phyloP scores from a whole-genome alignment of 345 rosid species.

The Sisymbrium irio region DNA sequence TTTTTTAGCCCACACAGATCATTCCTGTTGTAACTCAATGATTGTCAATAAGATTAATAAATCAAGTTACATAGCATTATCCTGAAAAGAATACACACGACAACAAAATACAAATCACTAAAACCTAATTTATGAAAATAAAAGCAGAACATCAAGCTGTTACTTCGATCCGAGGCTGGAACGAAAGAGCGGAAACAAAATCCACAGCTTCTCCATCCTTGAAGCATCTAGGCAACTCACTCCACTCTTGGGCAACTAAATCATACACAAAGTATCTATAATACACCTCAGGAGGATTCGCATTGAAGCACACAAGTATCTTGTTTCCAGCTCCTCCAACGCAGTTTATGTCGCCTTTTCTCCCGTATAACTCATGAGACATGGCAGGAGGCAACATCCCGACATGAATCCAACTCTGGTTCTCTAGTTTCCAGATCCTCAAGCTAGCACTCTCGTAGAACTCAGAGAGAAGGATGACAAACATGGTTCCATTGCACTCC shows the following conservation, averaged over 20 bases:
- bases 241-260: constrained; percentile 51
- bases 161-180: constrained; percentile 84
- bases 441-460: constrained; percentile 77
- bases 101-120: background rate
- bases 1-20: background rate
- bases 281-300: constrained; percentile 38
- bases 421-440: constrained; percentile 70
- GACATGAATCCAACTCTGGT: constrained; percentile 55
- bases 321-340: constrained; percentile 58
- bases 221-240: constrained; percentile 51
- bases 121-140: background rate
- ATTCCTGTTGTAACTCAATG: background rate
- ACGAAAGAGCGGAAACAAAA: constrained; percentile 75
- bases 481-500: constrained; percentile 67
- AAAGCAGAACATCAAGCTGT: constrained; percentile 36
- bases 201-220: constrained; percentile 55
- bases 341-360: constrained; percentile 79
- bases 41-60: constrained; percentile 1
- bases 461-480: constrained; percentile 67
- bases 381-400: constrained; percentile 76
- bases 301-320: constrained; percentile 69
- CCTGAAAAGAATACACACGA: background rate
- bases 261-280: constrained; percentile 58
- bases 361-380: constrained; percentile 77
- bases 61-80: constrained; percentile 9